Base-by-base conservation (phyloP, 306 rosid genomes). In the Lathyrus oleraceus region DNA sequence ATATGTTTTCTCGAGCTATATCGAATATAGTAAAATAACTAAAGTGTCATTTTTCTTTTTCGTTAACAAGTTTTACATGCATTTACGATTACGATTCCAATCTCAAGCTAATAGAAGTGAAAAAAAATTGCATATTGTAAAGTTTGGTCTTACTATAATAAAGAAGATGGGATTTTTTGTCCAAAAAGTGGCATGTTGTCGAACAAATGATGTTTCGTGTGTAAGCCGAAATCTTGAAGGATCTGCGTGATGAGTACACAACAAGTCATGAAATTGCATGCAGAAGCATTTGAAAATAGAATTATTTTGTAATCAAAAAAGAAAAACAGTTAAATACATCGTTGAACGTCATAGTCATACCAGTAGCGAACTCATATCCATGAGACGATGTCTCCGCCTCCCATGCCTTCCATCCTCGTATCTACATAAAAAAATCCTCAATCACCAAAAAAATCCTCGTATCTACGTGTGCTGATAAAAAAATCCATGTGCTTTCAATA, bases 391-490 rank as follows among this genome's bases (percentile, higher is more conserved):
- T 95, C 81, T 95, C 99, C 30, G 40, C 80, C 75, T 95, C 99
- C 99, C 99, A 95, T 5, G 80, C 81, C 81, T 91, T 95, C 99
- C 99, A 95, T 58, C 97, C 97, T 59, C 97, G 91, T 71, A 91
- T 95, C 99, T 95, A 65, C 38, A 45, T 5, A 80, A 54, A 69
- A 71, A 74, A 81, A 49, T 17, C 23, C 48, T 42, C 85, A 79
- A 42, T 49, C 58, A 44, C 17, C 64, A 19, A 38, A 19, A 23
- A 51, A 32, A 17, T 16, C 15, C n/a, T n/a, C n/a, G n/a, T n/a
- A 32, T 6, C 38, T 6, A 32, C 1, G 38, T 32, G 38, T 32
- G 7, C 38, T 6, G 8, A 32, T 32, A 32, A 32, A 32, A 6
- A 32, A 0, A 6, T 32, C 38, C 0, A 32, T 32, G 38, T 1